Conservation (phyloP, 345 rosid species). For the Boechera divaricarpa region DNA sequence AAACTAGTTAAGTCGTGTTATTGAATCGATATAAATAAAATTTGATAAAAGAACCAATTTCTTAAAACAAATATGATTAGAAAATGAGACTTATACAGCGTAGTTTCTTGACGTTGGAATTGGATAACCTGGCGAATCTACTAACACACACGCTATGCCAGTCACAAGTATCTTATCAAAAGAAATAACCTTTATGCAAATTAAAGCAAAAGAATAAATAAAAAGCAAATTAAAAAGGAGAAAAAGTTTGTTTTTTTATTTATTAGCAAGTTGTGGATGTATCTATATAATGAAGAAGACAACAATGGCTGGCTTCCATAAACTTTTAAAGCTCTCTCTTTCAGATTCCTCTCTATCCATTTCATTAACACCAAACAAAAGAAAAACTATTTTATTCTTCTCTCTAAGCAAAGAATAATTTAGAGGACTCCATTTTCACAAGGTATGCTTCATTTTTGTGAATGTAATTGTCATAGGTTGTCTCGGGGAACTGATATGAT, state of each 20-base stretch:
- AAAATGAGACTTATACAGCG: neutral
- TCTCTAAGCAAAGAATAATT: slow-evolving; percentile 24
- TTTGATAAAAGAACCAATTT: too few relatives aligned
- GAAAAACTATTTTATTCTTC: neutral
- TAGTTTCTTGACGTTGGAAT: slow-evolving; percentile 20
- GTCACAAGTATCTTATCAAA: slow-evolving; percentile 26
- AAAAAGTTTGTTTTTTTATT: neutral
- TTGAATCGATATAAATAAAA: too few relatives aligned
- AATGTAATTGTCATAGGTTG: slow-evolving; percentile 2
- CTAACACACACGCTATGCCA: slow-evolving; percentile 28
- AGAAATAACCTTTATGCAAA: slow-evolving; percentile 31
- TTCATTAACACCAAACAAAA: neutral
- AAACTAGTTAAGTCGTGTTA: too few relatives aligned
- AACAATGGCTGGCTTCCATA: slow-evolving; percentile 40
- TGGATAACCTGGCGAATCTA: slow-evolving; percentile 39
- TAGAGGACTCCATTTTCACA: slow-evolving; percentile 34
- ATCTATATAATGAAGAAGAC: slow-evolving; percentile 36
- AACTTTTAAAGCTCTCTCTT: slow-evolving; percentile 29
- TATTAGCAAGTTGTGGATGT: slow-evolving; percentile 34
- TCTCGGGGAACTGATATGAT: neutral
- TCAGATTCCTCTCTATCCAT: slow-evolving; percentile 31
- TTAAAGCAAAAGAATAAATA: slow-evolving; percentile 30
- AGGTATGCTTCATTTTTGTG: slow-evolving; percentile 26
- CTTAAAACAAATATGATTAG: too few relatives aligned
- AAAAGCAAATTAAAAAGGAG: slow-evolving; percentile 11